Evolutionary conservation across 2,329 filamentous ascomycete species (phyloP).

Genomic region (Colletotrichum sp.): DNA sequence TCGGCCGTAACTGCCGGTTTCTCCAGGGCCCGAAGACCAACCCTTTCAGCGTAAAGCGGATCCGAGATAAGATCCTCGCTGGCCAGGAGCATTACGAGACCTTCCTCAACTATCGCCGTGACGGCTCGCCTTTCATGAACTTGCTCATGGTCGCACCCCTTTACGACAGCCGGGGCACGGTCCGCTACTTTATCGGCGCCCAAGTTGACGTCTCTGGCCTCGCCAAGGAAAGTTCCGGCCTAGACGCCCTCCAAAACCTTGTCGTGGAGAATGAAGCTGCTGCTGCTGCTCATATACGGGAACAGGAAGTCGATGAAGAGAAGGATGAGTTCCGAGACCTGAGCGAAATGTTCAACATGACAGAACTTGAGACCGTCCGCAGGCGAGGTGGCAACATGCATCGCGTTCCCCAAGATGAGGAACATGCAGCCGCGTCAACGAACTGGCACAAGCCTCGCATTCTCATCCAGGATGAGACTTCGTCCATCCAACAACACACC

Average conservation of each 20-base stretch:
- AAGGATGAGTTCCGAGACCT: conserved; percentile 69
- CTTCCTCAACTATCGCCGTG: conserved; percentile 78
- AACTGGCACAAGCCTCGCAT: conserved; percentile 45
- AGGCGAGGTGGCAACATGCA: conserved; percentile 70
- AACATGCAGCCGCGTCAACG: conserved; percentile 35
- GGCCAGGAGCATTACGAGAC: conserved; percentile 77
- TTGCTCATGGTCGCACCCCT: conserved; percentile 76
- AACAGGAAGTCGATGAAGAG: conserved; percentile 10
- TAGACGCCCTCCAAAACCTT: conserved; percentile 64
- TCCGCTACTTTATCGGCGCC: conserved; percentile 73
- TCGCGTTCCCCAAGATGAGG: conserved; percentile 47
- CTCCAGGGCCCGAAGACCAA: conserved; percentile 78
- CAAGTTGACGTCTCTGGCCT: conserved; percentile 75
- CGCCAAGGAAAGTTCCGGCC: conserved; percentile 68
- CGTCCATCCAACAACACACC: conserved; percentile 20
- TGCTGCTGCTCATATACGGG: conserved; percentile 31
- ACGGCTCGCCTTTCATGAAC: conserved; percentile 80
- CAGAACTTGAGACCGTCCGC: conserved; percentile 69
- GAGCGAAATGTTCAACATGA: conserved; percentile 71
- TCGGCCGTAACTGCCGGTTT: conserved; percentile 80
- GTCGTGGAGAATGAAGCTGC: conserved; percentile 35
- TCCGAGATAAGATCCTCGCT: conserved; percentile 64
- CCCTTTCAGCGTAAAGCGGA: conserved; percentile 62
- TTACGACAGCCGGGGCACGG: conserved; percentile 68
- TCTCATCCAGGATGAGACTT: conserved; percentile 41